Conservation (phyloP, 345 rosid genomes). For the Eucalyptus regnans region DNA sequence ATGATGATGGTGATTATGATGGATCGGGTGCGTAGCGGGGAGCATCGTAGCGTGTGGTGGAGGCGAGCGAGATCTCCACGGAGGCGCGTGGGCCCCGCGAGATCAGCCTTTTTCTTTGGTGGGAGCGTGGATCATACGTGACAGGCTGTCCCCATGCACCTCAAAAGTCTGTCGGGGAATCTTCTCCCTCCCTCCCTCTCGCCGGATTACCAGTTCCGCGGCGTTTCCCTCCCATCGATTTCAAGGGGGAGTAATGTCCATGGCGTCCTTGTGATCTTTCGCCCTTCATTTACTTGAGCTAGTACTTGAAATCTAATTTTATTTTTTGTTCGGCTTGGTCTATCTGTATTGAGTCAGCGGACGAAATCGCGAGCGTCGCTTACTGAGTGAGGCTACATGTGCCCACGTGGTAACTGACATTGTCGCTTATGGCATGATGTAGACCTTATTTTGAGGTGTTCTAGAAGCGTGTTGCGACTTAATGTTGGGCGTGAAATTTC, state of each 20-base stretch:
- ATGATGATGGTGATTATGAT: not conserved
- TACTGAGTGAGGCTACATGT: not conserved
- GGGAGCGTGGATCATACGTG: not conserved
- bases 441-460: not conserved
- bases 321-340: not conserved
- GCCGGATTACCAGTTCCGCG: not conserved
- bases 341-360: accelerated
- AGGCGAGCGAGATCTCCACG: not conserved
- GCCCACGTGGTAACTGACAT: accelerated
- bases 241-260: not conserved
- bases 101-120: not conserved
- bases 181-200: not conserved
- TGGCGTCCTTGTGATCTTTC: not conserved
- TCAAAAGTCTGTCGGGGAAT: not conserved
- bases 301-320: not conserved
- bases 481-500: not conserved
- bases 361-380: too few relatives aligned
- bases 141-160: not conserved
- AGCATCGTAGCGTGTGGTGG: not conserved
- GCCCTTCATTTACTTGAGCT: too few relatives aligned
- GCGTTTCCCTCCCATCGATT: not conserved
- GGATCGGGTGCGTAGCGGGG: not conserved
- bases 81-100: not conserved
- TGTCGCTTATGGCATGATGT: accelerated
- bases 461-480: not conserved